phyloP scores from a whole-genome alignment of 2,329 filamentous ascomycete genomes.

The Pestalotiopsis sp. region DNA sequence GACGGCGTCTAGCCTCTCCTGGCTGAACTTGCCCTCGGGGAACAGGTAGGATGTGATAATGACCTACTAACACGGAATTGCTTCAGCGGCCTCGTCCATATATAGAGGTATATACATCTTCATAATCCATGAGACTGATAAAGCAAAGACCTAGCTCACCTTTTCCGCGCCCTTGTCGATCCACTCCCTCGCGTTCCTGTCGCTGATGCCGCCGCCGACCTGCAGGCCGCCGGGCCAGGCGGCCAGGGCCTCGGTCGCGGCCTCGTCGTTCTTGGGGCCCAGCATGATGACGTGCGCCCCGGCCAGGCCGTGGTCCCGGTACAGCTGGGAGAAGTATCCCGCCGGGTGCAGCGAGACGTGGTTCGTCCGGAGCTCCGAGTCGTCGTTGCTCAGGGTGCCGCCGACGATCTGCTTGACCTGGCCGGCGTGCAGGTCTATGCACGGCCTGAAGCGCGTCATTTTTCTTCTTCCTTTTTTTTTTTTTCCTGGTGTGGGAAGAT shows the following conservation, averaged over 20 bases:
- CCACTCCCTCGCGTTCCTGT: slow-evolving; percentile 84
- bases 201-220: slow-evolving; percentile 90
- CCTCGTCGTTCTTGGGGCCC: slow-evolving; percentile 81
- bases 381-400: slow-evolving; percentile 77
- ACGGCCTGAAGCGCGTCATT: slow-evolving; percentile 95
- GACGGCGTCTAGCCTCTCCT: slow-evolving; percentile 74
- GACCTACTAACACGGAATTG: slow-evolving; percentile 61
- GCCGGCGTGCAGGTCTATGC: slow-evolving; percentile 96
- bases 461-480: slow-evolving; percentile 18
- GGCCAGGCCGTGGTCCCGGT: slow-evolving; percentile 71
- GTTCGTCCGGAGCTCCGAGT: slow-evolving; percentile 79
- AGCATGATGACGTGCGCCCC: slow-evolving; percentile 98
- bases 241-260: slow-evolving; percentile 74
- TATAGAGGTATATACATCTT: too few species aligned
- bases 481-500: too few species aligned
- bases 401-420: slow-evolving; percentile 99
- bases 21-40: slow-evolving; percentile 79
- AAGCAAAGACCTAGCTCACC: slow-evolving; percentile 50
- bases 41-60: slow-evolving; percentile 98
- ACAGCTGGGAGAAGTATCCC: slow-evolving; percentile 79
- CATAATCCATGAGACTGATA: neutral
- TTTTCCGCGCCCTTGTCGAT: slow-evolving; percentile 86
- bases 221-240: slow-evolving; percentile 84
- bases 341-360: slow-evolving; percentile 86
- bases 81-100: neutral